Evolutionary conservation across 2,329 filamentous ascomycete species (phyloP), one percentile per base, ranked within the genome.

Genomic region (Pseudogymnoascus sp.): DNA sequence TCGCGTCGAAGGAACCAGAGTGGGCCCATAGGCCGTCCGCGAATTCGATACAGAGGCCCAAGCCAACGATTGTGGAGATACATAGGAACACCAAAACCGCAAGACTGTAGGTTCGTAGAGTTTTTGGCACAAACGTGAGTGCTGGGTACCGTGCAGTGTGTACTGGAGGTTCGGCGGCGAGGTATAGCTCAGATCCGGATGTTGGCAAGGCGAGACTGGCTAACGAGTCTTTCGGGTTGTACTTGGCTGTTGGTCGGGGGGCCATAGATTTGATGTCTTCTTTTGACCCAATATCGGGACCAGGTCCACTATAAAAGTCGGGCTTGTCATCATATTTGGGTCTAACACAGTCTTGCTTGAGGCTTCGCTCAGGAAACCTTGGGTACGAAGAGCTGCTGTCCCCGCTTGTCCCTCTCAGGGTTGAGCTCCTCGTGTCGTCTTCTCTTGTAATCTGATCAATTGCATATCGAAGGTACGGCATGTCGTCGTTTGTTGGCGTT

Each of bases 391-490:
- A 56, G 5, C 14, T 11, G 28, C 50, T 56, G 28, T 56, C 50
- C 16, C 50, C 50, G 25, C 50, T 56, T 14, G 28, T 56, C 5
- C 50, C 50, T 36, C 50, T 56, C 50, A 56, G 28, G 7, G 50
- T 36, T 34, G 28, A 56, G 50, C 50, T 79, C 76, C 79, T 77
- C 5, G 86, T 80, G 65, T 90, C 86, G 64, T 87, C 87, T 70
- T 89, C 85, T 59, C 89, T 82, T 5, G 91, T 96, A 69, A 97
- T 79, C 66, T 93, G 91, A 67, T 96, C 90, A 66, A 97, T 85
- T 42, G 93, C 93, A 74, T 95, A 96, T 67, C 89, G 89, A 67
- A 97, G 90, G 74, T 93, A 96, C 0, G 91, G 92, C 7, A 87
- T 89, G 71, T 96, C 89, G 71, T 96, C 92, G 40, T 91, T 79